phyloP scores from a whole-genome alignment of 2,329 filamentous ascomycete species.

The Fusarium nematophilum region DNA sequence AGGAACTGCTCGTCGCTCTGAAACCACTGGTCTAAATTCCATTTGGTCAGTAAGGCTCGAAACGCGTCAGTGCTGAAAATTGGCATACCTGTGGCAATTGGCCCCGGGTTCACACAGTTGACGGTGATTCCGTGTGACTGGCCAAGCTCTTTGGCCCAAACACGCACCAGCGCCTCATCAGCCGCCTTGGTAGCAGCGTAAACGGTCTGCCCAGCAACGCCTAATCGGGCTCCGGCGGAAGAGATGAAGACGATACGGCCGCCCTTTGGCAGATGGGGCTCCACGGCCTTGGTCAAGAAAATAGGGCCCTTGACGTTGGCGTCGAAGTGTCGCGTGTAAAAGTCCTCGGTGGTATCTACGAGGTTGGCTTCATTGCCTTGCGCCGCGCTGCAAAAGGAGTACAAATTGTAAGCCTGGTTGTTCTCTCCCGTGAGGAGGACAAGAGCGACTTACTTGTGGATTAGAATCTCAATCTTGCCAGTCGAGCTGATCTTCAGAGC shows the following conservation, averaged over 20 bases:
- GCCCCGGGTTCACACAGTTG: slow-evolving; percentile 49
- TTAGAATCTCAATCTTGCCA: slow-evolving; percentile 42
- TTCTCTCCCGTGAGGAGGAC: too few relatives aligned
- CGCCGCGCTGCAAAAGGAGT: slow-evolving; percentile 8
- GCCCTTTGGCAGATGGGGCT: slow-evolving; percentile 44
- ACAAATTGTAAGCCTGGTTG: too few relatives aligned
- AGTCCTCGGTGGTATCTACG: slow-evolving; percentile 24
- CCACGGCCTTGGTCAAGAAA: slow-evolving; percentile 47
- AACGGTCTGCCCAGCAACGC: slow-evolving; percentile 43
- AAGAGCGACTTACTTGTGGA: slow-evolving; percentile 44
- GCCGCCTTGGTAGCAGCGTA: slow-evolving; percentile 52
- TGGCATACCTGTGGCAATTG: slow-evolving; percentile 34
- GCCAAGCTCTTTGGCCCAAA: slow-evolving; percentile 49
- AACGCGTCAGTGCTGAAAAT: not conserved
- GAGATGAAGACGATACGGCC: slow-evolving; percentile 51
- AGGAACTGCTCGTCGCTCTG: slow-evolving; percentile 45
- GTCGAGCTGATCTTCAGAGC: slow-evolving; percentile 31
- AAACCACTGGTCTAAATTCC: slow-evolving; percentile 37
- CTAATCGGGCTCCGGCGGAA: slow-evolving; percentile 47
- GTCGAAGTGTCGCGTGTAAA: slow-evolving; percentile 30
- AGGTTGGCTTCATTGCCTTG: slow-evolving; percentile 29
- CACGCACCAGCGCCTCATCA: slow-evolving; percentile 42
- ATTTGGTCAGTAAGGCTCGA: not conserved
- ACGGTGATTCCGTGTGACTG: slow-evolving; percentile 44
- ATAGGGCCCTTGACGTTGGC: slow-evolving; percentile 40